Base-by-base conservation (phyloP, 1,284 basidiomycete species). In the Malassezia slooffiae region DNA sequence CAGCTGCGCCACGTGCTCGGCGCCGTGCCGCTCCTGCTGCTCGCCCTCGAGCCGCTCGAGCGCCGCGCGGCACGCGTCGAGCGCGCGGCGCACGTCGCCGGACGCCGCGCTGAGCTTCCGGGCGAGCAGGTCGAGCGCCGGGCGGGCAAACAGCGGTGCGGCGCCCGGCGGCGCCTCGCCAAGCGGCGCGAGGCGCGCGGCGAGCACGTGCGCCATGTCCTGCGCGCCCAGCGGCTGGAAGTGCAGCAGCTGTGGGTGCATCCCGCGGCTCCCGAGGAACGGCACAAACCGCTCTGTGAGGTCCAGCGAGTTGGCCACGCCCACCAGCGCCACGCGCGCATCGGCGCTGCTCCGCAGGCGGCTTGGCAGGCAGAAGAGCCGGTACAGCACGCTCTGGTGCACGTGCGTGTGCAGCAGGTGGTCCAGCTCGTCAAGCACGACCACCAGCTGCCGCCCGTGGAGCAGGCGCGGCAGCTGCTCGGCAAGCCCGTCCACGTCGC, bases 351-450 rank as follows among this genome's bases (percentile, higher is more conserved):
- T 7, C 15, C 17, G 31, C 24, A 39, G 33, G 15, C 22, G 34
- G 23, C 26, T 17, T 26, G 46, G 52, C 44, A 38, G 15, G 51
- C 55, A 60, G 32, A 72, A 70, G 41, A 73, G 57, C 23, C 62
- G 53, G 47, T 72, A 58, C 37, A 72, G 60, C n/a, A 72, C 51
- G 44, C 58, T 70, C 41, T 57, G 66, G 43, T 58, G 62, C 12
- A 48, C 59, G 16, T 43, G 58, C 10, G 57, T 54, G 34, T 61
- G 58, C 9, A 70, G 52, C 23, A 73, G 54, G 38, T 71, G 70
- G 47, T 73, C 72, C 49, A 73, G 70, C 54, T 74, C 72, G 51
- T 74, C 72, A 29, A 74, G 64, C 7, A 74, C 62, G 28, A 74
- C 60, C 17, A 48, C 23, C 8, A 72, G 55, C 34, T 53, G 53